phyloP scores from a whole-genome alignment of 2,329 filamentous ascomycete genomes.

The Sordariomycetes sp. region DNA sequence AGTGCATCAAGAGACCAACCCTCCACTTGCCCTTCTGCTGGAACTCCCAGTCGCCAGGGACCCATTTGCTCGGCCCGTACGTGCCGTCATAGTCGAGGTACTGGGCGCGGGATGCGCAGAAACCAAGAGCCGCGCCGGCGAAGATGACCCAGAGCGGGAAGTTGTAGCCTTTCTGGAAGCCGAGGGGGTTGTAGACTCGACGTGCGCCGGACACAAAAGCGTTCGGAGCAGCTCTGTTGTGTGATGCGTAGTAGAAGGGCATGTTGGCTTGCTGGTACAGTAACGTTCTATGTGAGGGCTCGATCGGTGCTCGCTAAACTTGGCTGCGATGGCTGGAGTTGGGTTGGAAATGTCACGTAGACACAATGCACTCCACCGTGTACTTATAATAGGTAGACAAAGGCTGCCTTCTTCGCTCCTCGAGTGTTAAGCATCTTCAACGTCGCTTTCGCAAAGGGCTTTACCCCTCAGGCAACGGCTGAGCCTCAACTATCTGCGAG shows the following conservation, averaged over 20 bases:
- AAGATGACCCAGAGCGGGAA: conserved; percentile 44
- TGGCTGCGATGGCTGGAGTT: too few relatives aligned
- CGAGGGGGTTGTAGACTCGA: conserved; percentile 32
- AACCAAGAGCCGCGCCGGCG: conserved; percentile 30
- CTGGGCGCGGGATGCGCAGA: conserved; percentile 34
- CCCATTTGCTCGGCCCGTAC: conserved; percentile 12
- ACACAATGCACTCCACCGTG: too few relatives aligned
- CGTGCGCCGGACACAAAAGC: neutral
- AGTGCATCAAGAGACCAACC: conserved; percentile 33
- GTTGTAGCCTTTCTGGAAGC: conserved; percentile 49
- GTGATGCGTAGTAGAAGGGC: conserved; percentile 1
- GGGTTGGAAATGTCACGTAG: too few relatives aligned
- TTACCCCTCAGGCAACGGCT: too few relatives aligned
- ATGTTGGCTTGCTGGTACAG: too few relatives aligned
- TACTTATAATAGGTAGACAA: too few relatives aligned
- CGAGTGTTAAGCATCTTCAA: too few relatives aligned
- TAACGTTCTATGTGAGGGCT: too few relatives aligned
- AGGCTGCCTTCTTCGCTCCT: too few relatives aligned
- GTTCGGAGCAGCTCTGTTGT: conserved; percentile 1
- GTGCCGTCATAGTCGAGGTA: conserved; percentile 35
- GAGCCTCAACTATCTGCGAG: too few relatives aligned
- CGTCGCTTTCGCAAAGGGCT: too few relatives aligned
- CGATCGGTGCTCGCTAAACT: too few relatives aligned
- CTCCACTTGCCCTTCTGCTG: conserved; percentile 19
- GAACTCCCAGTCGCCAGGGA: conserved; percentile 25